phyloP scores from a whole-genome alignment of 768 basidiomycete species.

The Pisolithus tinctorius region DNA sequence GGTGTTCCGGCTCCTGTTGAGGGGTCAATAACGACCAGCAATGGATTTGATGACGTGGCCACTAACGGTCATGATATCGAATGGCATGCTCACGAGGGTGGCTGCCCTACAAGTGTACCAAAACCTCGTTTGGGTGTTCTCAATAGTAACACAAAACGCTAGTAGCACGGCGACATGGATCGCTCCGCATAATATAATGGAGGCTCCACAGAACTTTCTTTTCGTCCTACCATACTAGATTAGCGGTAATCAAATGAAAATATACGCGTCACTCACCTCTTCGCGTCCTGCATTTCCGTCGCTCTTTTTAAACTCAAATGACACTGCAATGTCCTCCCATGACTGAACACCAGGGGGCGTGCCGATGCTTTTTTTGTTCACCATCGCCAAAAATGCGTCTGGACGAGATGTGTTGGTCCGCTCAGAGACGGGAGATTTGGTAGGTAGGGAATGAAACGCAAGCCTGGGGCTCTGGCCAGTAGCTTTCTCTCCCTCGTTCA shows the following conservation, averaged over 20 bases:
- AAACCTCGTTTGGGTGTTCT: constrained; percentile 16
- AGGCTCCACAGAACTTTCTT: constrained; percentile 13
- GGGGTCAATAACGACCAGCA: no score
- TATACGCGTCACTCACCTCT: neutral
- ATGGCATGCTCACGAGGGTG: constrained; percentile 9
- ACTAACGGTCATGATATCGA: constrained; percentile 11
- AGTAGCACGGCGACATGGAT: constrained; percentile 18
- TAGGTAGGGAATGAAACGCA: no score
- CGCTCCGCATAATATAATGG: constrained; percentile 18
- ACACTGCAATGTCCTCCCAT: constrained; percentile 29
- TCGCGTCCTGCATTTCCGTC: no score
- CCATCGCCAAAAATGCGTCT: neutral
- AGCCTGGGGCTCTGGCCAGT: no score
- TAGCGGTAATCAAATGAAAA: neutral
- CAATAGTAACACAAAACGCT: constrained; percentile 20
- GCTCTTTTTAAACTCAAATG: constrained; percentile 3
- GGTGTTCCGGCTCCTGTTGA: neutral
- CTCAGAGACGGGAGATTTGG: neutral
- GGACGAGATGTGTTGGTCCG: neutral
- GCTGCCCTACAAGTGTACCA: constrained; percentile 22
- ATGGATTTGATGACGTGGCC: no score
- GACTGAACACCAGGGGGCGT: constrained; percentile 20
- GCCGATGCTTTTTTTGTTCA: neutral
- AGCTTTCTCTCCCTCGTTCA: no score
- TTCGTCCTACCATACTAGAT: neutral